These are phyloP conservation scores for Furcasterigmium sp. DNA, from an alignment of 2,329 filamentous ascomycete species.

Conservation along the genomic window DNA sequence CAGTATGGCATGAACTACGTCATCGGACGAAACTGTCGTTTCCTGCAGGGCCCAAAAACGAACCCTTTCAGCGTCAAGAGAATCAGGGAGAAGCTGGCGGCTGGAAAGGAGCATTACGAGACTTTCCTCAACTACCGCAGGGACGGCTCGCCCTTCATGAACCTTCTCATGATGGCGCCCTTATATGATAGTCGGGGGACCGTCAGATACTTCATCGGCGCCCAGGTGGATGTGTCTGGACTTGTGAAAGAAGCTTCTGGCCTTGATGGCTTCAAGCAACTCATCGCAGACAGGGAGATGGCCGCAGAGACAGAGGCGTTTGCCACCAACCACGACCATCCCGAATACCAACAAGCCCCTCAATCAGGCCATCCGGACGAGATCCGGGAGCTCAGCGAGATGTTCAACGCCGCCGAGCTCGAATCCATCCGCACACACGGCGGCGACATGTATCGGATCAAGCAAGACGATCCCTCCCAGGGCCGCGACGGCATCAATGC, in stretches of 20 bases:
- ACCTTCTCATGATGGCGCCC: slow-evolving; percentile 69
- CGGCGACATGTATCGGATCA: slow-evolving; percentile 53
- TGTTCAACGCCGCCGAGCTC: slow-evolving; percentile 64
- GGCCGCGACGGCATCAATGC: slow-evolving; percentile 18
- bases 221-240: slow-evolving; percentile 66
- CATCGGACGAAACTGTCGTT: slow-evolving; percentile 72
- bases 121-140: slow-evolving; percentile 72
- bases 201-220: slow-evolving; percentile 64
- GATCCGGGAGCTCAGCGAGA: slow-evolving; percentile 61
- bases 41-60: slow-evolving; percentile 70
- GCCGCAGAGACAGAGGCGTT: neutral
- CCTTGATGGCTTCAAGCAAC: slow-evolving; percentile 53
- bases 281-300: slow-evolving; percentile 30
- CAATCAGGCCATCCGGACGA: slow-evolving; percentile 44
- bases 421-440: slow-evolving; percentile 58
- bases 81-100: slow-evolving; percentile 54
- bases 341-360: slow-evolving; percentile 12
- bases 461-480: slow-evolving; percentile 30
- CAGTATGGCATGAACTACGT: slow-evolving; percentile 71
- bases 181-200: slow-evolving; percentile 62
- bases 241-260: slow-evolving; percentile 62
- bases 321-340: slow-evolving; percentile 18
- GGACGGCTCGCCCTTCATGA: slow-evolving; percentile 75
- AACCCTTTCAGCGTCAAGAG: slow-evolving; percentile 57
- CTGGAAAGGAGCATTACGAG: slow-evolving; percentile 66